phyloP scores from a whole-genome alignment of 208 protist genomes.

The Trypanosoma cruzi region DNA sequence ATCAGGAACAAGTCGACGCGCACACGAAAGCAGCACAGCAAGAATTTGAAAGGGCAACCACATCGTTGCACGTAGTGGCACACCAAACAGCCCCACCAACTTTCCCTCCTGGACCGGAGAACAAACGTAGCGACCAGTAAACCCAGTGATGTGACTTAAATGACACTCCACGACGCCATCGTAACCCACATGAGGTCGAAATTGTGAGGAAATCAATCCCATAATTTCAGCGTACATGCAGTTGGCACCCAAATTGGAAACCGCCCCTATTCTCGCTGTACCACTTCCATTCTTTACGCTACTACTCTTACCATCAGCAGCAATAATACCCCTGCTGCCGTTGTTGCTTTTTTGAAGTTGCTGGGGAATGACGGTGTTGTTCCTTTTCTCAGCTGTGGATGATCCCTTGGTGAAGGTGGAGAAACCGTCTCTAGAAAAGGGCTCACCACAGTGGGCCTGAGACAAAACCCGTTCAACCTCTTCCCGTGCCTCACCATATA shows the following conservation, averaged over 20 bases:
- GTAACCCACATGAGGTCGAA: slow-evolving; percentile 22
- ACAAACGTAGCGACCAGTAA: slow-evolving; percentile 20
- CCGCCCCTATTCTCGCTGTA: not conserved
- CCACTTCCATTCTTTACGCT: too few relatives aligned
- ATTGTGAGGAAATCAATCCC: slow-evolving; percentile 1
- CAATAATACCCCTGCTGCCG: too few relatives aligned
- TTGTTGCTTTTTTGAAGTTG: too few relatives aligned
- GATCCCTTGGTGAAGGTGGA: too few relatives aligned
- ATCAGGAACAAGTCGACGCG: slow-evolving; percentile 13
- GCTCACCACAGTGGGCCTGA: too few relatives aligned
- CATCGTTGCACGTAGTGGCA: not conserved
- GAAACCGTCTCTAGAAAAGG: too few relatives aligned
- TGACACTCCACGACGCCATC: slow-evolving; percentile 26
- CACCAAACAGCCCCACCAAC: slow-evolving; percentile 22
- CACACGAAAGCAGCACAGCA: slow-evolving; percentile 15
- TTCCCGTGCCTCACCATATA: too few relatives aligned
- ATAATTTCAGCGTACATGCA: slow-evolving; percentile 25
- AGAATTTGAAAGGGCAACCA: slow-evolving; percentile 29
- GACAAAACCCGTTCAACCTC: too few relatives aligned
- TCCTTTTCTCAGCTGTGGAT: too few relatives aligned
- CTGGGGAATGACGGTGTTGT: too few relatives aligned
- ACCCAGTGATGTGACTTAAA: slow-evolving; percentile 29
- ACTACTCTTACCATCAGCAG: not conserved
- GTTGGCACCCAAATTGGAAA: not conserved
- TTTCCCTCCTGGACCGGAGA: not conserved